Percentiles rank a stretch among this genome's conserved stretches.
Conservation (phyloP, 2,329 filamentous ascomycete genomes). For the Dryadomyces quercivorus region DNA sequence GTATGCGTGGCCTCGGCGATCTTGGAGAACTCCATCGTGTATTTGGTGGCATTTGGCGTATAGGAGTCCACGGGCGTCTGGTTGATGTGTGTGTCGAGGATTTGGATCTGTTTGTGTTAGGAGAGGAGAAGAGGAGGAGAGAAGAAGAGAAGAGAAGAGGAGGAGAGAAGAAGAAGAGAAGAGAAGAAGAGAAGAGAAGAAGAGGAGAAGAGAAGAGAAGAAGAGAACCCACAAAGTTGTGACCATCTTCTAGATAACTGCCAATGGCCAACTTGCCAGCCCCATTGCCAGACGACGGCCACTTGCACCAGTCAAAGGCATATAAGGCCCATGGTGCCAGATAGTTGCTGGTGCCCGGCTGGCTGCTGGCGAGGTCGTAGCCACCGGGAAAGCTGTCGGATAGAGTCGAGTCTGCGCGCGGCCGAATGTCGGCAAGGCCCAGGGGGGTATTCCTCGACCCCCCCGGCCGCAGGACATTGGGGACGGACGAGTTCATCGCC, state of each 20-base stretch:
- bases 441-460: slow-evolving; percentile 71
- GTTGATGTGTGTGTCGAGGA: slow-evolving; percentile 73
- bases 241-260: slow-evolving; percentile 93
- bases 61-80: slow-evolving; percentile 59
- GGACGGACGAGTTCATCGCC: slow-evolving; percentile 29
- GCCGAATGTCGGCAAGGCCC: slow-evolving; percentile 82
- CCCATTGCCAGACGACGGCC: slow-evolving; percentile 67
- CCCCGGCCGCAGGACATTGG: slow-evolving; percentile 47
- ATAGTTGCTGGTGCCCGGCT: slow-evolving; percentile 77
- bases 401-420: slow-evolving; percentile 70
- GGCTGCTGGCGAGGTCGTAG: slow-evolving; percentile 54
- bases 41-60: slow-evolving; percentile 56
- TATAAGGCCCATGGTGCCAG: slow-evolving; percentile 91
- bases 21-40: slow-evolving; percentile 80
- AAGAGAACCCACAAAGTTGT: slow-evolving; percentile 69
- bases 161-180: slow-evolving; percentile 19
- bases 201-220: slow-evolving; percentile 15
- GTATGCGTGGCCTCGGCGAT: slow-evolving; percentile 95
- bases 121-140: background rate
- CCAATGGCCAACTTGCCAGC: slow-evolving; percentile 90
- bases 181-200: background rate
- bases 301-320: slow-evolving; percentile 99
- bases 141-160: slow-evolving; percentile 19
- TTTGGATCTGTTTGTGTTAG: slow-evolving; percentile 65
- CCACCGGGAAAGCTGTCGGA: slow-evolving; percentile 56